A percentile compares a stretch with the other conserved stretches of the same genome.
Conservation (phyloP, 768 basidiomycete genomes). For the Dentipellis fragilis region DNA sequence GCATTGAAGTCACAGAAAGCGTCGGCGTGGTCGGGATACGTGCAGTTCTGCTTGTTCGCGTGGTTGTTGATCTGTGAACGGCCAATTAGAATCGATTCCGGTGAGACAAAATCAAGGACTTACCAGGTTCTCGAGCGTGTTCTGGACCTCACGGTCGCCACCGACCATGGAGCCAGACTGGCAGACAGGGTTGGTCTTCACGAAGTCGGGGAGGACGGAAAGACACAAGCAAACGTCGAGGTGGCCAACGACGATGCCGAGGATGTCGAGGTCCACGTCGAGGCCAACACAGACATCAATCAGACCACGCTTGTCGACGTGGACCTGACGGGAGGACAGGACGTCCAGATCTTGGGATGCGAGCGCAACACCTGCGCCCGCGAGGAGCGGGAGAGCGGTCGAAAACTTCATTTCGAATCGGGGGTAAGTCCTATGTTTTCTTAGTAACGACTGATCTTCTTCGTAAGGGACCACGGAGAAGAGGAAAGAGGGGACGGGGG, state of each 20-base stretch:
- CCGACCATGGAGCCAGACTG: constrained; percentile 16
- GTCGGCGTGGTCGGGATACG: constrained; percentile 22
- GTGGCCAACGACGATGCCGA: constrained; percentile 15
- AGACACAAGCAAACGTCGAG: constrained; percentile 22
- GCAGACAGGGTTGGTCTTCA: constrained; percentile 17
- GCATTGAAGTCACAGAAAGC: constrained; percentile 12
- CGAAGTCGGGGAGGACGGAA: constrained; percentile 18
- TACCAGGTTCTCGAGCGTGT: constrained; percentile 18
- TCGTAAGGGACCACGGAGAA: not conserved
- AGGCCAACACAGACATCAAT: constrained; percentile 10
- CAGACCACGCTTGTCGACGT: not conserved
- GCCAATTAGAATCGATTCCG: not conserved
- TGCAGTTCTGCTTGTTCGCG: constrained; percentile 17
- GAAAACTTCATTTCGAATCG: not conserved
- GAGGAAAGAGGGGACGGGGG: not conserved
- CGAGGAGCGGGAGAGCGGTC: not conserved
- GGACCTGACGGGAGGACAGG: not conserved
- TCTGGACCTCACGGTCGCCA: constrained; percentile 16
- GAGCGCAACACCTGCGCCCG: not conserved
- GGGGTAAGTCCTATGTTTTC: not conserved
- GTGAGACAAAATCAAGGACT: not conserved
- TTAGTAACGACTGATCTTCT: not conserved
- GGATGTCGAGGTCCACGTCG: constrained; percentile 5
- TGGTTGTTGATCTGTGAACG: constrained; percentile 16
- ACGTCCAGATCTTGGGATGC: not conserved